Percentiles rank a stretch among this genome's conserved stretches.
phyloP scores from a whole-genome alignment of 1,284 basidiomycete genomes.

The Vanrija sp. region DNA sequence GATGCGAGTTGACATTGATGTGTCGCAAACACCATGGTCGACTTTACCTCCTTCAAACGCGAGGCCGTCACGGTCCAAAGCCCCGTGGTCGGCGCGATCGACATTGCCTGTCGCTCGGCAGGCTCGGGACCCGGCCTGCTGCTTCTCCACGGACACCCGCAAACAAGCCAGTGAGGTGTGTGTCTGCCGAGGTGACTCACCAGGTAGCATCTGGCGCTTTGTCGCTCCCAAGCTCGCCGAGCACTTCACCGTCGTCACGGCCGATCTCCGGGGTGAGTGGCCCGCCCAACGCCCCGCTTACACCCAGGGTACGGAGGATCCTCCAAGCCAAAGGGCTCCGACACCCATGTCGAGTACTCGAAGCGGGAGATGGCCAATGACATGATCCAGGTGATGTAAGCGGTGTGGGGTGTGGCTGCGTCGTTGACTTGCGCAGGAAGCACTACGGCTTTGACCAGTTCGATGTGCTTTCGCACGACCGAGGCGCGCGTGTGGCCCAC shows the following conservation, averaged over 20 bases:
- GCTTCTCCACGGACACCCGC: conserved; percentile 48
- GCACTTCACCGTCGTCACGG: conserved; percentile 40
- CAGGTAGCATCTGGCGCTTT: conserved; percentile 37
- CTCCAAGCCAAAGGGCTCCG: conserved; percentile 29
- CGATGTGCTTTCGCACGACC: conserved; percentile 44
- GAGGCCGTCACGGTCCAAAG: no score
- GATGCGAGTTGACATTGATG: no score
- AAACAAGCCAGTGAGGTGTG: conserved; percentile 33
- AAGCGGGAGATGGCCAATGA: conserved; percentile 49
- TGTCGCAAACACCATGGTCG: no score
- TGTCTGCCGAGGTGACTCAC: neutral
- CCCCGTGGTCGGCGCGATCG: no score
- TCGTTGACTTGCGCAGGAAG: conserved; percentile 14
- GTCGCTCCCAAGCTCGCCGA: conserved; percentile 36
- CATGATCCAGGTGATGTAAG: conserved; percentile 44
- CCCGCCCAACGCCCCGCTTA: neutral
- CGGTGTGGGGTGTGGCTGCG: no score
- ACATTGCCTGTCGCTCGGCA: no score
- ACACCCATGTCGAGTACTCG: conserved; percentile 40
- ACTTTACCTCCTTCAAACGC: no score
- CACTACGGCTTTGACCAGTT: conserved; percentile 34
- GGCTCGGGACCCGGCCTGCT: conserved; percentile 18
- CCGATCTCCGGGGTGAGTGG: conserved; percentile 44
- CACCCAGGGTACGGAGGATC: conserved; percentile 29
- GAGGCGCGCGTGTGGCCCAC: conserved; percentile 50